These are phyloP conservation scores for Yarrowia phangngaensis DNA, from an alignment of 805 yeast genomes.

Conservation along the genomic window DNA sequence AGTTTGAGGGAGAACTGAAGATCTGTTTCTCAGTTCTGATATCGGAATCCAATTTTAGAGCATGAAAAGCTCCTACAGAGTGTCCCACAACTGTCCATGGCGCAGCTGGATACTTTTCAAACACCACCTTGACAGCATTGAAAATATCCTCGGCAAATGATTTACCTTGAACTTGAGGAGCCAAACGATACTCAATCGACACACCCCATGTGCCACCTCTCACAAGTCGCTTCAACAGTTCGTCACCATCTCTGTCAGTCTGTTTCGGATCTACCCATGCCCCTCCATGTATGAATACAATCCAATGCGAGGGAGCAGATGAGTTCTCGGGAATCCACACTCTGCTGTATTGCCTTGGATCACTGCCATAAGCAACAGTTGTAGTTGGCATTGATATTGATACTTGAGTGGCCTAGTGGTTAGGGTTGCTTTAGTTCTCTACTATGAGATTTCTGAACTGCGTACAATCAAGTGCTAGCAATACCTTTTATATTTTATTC, in stretches of 20 bases:
- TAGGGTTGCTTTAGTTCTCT: too few relatives aligned
- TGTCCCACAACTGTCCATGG: constrained; percentile 56
- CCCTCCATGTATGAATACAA: constrained; percentile 76
- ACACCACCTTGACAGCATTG: constrained; percentile 42
- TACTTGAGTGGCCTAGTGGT: too few relatives aligned
- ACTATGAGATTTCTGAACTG: too few relatives aligned
- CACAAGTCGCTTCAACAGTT: constrained; percentile 38
- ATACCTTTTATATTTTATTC: too few relatives aligned
- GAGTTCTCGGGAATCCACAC: constrained; percentile 15
- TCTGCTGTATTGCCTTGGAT: constrained; percentile 10
- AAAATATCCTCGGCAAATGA: constrained; percentile 55
- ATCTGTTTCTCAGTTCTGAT: background rate
- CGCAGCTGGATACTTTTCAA: constrained; percentile 33
- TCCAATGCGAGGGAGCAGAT: constrained; percentile 30
- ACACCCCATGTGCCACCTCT: constrained; percentile 34
- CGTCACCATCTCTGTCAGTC: constrained; percentile 54
- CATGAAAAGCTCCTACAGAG: constrained; percentile 74
- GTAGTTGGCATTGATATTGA: constrained; percentile 5
- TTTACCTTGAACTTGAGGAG: constrained; percentile 63
- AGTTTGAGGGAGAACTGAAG: constrained; percentile 6
- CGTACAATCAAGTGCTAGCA: too few relatives aligned
- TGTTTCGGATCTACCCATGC: constrained; percentile 76
- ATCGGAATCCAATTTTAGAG: constrained; percentile 46
- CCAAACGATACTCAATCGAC: constrained; percentile 61
- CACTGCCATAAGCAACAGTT: constrained; percentile 10